Evolutionary conservation across 352 stramenopile genomes (phyloP).

Genomic region (Globisporangium solare): DNA sequence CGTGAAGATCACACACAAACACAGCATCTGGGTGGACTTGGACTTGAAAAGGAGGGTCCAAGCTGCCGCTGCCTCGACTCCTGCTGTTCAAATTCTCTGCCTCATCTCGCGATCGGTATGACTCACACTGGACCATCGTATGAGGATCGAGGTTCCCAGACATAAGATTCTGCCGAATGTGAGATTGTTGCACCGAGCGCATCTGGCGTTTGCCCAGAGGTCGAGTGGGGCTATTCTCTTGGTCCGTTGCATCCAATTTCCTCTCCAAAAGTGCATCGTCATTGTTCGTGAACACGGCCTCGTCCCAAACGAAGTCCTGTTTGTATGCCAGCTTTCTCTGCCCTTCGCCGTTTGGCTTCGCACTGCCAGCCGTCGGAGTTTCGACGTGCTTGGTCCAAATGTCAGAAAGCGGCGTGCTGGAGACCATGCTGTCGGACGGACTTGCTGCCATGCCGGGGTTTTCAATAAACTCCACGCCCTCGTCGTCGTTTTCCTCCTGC

Average conservation of each 20-base stretch:
- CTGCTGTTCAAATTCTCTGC: slow-evolving; percentile 41
- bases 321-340: slow-evolving; percentile 36
- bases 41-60: slow-evolving; percentile 84
- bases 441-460: background rate
- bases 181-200: slow-evolving; percentile 70
- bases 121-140: slow-evolving; percentile 82
- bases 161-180: slow-evolving; percentile 77
- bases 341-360: background rate
- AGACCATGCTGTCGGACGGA: slow-evolving; percentile 1
- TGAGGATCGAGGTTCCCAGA: slow-evolving; percentile 72
- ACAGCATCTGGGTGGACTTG: slow-evolving; percentile 85
- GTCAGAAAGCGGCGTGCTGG: slow-evolving; percentile 32
- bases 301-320: slow-evolving; percentile 72
- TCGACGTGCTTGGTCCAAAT: slow-evolving; percentile 48
- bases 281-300: slow-evolving; percentile 49
- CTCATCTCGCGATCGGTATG: slow-evolving; percentile 43
- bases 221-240: slow-evolving; percentile 4
- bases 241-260: slow-evolving; percentile 10
- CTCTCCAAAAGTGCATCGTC: background rate
- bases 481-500: slow-evolving; percentile 10
- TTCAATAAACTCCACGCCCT: slow-evolving; percentile 16
- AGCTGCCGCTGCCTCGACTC: slow-evolving; percentile 31
- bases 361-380: background rate
- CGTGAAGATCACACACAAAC: slow-evolving; percentile 91
- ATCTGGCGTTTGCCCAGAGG: slow-evolving; percentile 46